Evolutionary conservation across 768 basidiomycete genomes (phyloP).

Genomic region (Daedalea quercina): DNA sequence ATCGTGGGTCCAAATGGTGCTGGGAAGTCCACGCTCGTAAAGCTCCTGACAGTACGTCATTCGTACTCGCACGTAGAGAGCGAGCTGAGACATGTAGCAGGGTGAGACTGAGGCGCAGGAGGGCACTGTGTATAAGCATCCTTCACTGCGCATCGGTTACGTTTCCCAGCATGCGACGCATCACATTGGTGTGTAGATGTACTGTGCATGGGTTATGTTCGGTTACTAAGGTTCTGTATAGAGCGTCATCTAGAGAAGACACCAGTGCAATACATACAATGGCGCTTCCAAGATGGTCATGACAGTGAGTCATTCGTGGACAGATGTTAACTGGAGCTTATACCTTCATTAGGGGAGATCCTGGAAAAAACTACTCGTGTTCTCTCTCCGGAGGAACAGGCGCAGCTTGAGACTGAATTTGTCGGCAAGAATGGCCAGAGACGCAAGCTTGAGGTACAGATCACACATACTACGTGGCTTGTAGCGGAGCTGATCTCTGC

Average conservation of each 20-base stretch:
- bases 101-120: constrained; percentile 91
- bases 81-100: constrained; percentile 27
- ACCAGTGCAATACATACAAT: constrained; percentile 94
- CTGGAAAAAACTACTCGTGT: constrained; percentile 87
- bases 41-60: constrained; percentile 71
- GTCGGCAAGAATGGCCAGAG: constrained; percentile 86
- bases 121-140: constrained; percentile 91
- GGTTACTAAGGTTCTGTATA: constrained; percentile 25
- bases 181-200: constrained; percentile 61
- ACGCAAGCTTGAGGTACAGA: constrained; percentile 79
- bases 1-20: constrained; percentile 92
- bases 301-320: constrained; percentile 61
- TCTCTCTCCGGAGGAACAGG: constrained; percentile 83
- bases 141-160: constrained; percentile 88
- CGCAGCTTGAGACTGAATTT: constrained; percentile 76
- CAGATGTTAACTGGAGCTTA: neutral
- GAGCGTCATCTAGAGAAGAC: constrained; percentile 95
- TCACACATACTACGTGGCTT: constrained; percentile 13
- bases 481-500: constrained; percentile 1
- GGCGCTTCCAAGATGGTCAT: constrained; percentile 98
- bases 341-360: constrained; percentile 56
- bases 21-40: constrained; percentile 94
- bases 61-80: neutral
- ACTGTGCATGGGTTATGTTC: neutral
- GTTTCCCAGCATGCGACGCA: constrained; percentile 98